Percentiles rank a stretch among this genome's conserved stretches.
Evolutionary conservation across 2,329 filamentous ascomycete species (phyloP).

Genomic region (Xylaria sp.): DNA sequence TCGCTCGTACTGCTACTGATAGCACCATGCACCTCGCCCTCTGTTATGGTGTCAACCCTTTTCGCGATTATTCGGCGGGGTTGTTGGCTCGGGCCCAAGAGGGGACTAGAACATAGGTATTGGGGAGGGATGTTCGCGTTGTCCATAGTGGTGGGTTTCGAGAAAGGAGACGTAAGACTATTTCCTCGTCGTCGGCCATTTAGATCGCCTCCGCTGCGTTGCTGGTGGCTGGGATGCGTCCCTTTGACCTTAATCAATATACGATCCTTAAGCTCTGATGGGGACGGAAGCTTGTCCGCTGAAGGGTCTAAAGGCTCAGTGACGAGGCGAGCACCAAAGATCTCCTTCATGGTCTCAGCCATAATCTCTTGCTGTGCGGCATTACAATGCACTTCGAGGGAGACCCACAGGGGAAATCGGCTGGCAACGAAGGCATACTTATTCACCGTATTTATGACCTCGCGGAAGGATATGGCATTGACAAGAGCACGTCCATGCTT

Average conservation of each 20-base stretch:
- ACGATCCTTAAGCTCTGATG: slow-evolving; percentile 83
- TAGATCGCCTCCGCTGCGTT: slow-evolving; percentile 57
- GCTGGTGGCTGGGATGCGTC: slow-evolving; percentile 66
- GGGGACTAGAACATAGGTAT: slow-evolving; percentile 65
- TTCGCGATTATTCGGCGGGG: slow-evolving; percentile 61
- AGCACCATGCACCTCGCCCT: slow-evolving; percentile 65
- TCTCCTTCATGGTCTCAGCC: slow-evolving; percentile 87
- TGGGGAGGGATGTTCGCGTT: slow-evolving; percentile 63
- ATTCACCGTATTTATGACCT: slow-evolving; percentile 92
- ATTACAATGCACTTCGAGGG: slow-evolving; percentile 94
- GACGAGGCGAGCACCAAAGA: slow-evolving; percentile 84
- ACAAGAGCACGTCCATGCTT: slow-evolving; percentile 92
- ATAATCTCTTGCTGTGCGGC: slow-evolving; percentile 84
- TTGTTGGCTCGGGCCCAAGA: slow-evolving; percentile 63
- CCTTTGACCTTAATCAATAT: slow-evolving; percentile 97
- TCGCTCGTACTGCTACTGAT: slow-evolving; percentile 78
- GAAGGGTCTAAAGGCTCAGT: slow-evolving; percentile 78
- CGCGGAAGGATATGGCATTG: slow-evolving; percentile 86
- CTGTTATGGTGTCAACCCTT: slow-evolving; percentile 68
- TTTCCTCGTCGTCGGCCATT: slow-evolving; percentile 66
- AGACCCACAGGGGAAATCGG: slow-evolving; percentile 91
- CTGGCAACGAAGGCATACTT: slow-evolving; percentile 92
- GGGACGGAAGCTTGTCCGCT: slow-evolving; percentile 78
- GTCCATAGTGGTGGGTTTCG: slow-evolving; percentile 71
- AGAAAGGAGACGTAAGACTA: slow-evolving; percentile 83